Evolutionary conservation across 2,329 filamentous ascomycete species (phyloP), one percentile per base, ranked within the genome.

Genomic region (Pseudocercospora cruenta): DNA sequence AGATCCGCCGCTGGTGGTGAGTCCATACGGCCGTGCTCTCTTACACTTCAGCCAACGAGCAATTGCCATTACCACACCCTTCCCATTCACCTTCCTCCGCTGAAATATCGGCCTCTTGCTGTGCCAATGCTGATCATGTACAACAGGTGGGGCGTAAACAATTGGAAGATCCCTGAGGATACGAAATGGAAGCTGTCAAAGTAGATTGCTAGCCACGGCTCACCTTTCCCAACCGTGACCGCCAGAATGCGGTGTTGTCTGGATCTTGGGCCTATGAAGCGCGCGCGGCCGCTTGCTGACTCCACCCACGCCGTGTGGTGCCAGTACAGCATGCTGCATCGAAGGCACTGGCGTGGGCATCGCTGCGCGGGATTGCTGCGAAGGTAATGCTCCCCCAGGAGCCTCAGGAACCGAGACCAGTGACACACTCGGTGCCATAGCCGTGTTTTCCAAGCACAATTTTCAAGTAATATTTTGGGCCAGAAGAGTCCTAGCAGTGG

Each of bases 1-100:
- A 87, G 71, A 81, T 95, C 58, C 85, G 95, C 73, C 85, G 93
- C 71, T 98, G 94, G 95, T 99, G 95, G 67, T 69, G 47, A 47
- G 63, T 61, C 6, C n/a, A 31, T 6, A 22, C 39, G 39, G 39
- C 39, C 19, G 8, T 43, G 39, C 39, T 43, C 14, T n/a, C 39
- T 43, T 43, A 43, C 39, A 43, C 39, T 21, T 31, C 55, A 21
- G 36, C 39, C 58, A 19, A 9, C 58, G n/a, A 33, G 10, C 43
- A 33, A 24, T 47, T 47, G 33, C n/a, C 21, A 28, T 28, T n/a
- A 26, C 14, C 21, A 28, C 24, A 24, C 24, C 51, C 21, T n/a
- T 53, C 51, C 24, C 16, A 8, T 24, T 24, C 51, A 14, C 21
- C 9, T 7, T 26, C 3, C 21, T 36, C 36, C 28, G 21, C 31